Evolutionary conservation across 768 basidiomycete genomes (phyloP).

Genomic region (Mycena galopus): DNA sequence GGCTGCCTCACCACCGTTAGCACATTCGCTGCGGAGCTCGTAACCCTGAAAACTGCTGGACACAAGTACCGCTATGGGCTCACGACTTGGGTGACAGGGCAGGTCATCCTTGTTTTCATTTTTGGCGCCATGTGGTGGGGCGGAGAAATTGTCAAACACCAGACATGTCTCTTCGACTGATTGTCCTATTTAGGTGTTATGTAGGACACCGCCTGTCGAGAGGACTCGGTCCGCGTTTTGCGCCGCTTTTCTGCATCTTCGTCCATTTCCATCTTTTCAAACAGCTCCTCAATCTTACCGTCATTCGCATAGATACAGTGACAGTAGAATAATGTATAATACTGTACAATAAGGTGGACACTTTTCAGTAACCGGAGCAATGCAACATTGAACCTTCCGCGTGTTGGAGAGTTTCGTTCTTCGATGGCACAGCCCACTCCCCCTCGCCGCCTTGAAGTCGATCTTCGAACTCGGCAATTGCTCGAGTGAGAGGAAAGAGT

Average conservation of each 20-base stretch:
- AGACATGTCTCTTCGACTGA: constrained; percentile 31
- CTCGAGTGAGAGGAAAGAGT: constrained; percentile 25
- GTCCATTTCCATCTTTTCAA: no score
- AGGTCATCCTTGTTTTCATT: constrained; percentile 53
- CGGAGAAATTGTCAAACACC: constrained; percentile 23
- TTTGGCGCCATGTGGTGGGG: constrained; percentile 33
- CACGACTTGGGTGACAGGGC: constrained; percentile 77
- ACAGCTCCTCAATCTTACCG: no score
- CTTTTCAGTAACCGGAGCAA: background rate
- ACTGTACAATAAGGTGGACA: background rate
- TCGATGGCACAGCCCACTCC: constrained; percentile 27
- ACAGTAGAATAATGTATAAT: no score
- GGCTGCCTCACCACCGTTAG: constrained; percentile 95
- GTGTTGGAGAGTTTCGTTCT: constrained; percentile 7
- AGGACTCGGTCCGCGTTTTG: no score
- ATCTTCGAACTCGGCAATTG: constrained; percentile 26
- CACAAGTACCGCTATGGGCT: constrained; percentile 76
- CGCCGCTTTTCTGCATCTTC: no score
- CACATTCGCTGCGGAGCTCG: constrained; percentile 89
- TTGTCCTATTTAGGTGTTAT: no score
- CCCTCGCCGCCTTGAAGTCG: constrained; percentile 22
- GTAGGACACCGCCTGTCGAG: no score
- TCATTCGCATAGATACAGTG: background rate
- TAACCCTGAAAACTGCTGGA: constrained; percentile 63
- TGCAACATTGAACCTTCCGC: background rate